A percentile compares a stretch with the other conserved stretches of the same genome.
phyloP scores from a whole-genome alignment of 164 flowering plant genomes.

The Vitis rotundifolia region DNA sequence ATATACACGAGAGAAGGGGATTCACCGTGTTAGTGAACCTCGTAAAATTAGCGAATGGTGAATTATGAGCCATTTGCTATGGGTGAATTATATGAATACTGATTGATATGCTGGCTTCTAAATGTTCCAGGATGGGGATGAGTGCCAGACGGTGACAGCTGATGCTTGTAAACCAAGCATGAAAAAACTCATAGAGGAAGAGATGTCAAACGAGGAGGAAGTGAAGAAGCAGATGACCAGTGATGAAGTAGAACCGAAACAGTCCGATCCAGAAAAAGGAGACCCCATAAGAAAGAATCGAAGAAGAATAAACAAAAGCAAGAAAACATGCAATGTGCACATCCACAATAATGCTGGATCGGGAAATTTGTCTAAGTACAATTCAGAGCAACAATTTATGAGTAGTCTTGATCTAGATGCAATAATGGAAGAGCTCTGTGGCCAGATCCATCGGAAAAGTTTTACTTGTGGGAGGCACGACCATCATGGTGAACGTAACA shows the following conservation, averaged over 20 bases:
- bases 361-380: conserved; percentile 6
- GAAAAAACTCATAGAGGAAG: conserved; percentile 81
- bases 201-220: conserved; percentile 51
- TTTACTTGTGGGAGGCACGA: conserved; percentile 17
- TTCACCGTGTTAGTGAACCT: neutral
- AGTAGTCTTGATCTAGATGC: conserved; percentile 33
- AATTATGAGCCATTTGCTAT: neutral
- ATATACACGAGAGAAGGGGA: neutral
- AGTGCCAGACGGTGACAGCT: conserved; percentile 19
- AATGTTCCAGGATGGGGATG: conserved; percentile 44
- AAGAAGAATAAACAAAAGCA: conserved; percentile 31
- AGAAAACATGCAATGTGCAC: conserved; percentile 36
- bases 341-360: conserved; percentile 22
- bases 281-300: conserved; percentile 23
- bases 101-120: conserved; percentile 1
- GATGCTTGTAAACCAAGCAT: conserved; percentile 56
- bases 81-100: neutral
- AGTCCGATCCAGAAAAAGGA: conserved; percentile 22
- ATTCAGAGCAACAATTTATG: conserved; percentile 12
- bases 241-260: conserved; percentile 23
- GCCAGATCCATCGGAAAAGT: conserved; percentile 33
- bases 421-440: conserved; percentile 54
- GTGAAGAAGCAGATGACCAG: conserved; percentile 29
- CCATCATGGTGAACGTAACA: conserved; percentile 26
- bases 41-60: neutral